phyloP scores from a whole-genome alignment of 2,329 filamentous ascomycete species.

The Cladophialophora immunda region DNA sequence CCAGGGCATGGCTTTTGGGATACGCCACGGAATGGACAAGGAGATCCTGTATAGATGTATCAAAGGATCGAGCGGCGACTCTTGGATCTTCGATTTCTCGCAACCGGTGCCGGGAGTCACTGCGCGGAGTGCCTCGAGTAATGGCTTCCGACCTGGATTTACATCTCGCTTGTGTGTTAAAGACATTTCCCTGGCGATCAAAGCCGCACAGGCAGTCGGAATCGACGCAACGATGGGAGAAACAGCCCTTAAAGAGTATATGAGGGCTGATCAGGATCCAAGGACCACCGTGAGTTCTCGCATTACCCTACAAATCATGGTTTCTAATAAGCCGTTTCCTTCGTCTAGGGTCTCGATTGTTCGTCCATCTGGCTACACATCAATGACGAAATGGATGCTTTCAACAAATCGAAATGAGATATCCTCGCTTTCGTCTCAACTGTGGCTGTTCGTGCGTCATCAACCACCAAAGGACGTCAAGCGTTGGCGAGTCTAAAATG shows the following conservation, averaged over 20 bases:
- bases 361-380: slow-evolving; percentile 20
- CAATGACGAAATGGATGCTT: background rate
- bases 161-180: slow-evolving; percentile 15
- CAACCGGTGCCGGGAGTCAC: slow-evolving; percentile 21
- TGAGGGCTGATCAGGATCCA: slow-evolving; percentile 19
- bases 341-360: slow-evolving; percentile 5
- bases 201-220: slow-evolving; percentile 17
- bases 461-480: too few species aligned
- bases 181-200: slow-evolving; percentile 13
- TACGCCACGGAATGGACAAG: slow-evolving; percentile 21
- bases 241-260: slow-evolving; percentile 3
- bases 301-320: too few species aligned
- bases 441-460: too few species aligned
- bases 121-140: slow-evolving; percentile 2
- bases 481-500: too few species aligned
- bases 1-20: slow-evolving; percentile 25
- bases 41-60: slow-evolving; percentile 18
- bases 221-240: slow-evolving; percentile 21
- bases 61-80: slow-evolving; percentile 27
- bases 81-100: slow-evolving; percentile 14
- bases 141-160: slow-evolving; percentile 15
- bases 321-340: background rate
- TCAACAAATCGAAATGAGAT: background rate
- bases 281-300: slow-evolving; percentile 24
- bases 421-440: background rate